phyloP scores from a whole-genome alignment of 345 rosid genomes.

The Rhizophora mangle region DNA sequence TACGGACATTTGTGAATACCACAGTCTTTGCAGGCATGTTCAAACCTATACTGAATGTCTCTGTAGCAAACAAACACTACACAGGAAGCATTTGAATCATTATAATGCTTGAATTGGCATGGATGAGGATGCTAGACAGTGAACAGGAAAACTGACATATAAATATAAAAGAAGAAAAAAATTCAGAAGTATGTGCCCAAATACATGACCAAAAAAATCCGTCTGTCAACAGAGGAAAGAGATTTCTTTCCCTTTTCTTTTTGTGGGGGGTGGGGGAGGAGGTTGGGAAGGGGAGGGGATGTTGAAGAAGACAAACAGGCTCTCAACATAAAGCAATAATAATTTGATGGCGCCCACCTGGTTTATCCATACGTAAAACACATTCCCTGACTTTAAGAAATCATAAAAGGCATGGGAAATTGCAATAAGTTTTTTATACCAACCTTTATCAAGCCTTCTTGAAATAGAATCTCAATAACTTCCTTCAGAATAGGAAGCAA shows the following conservation, averaged over 20 bases:
- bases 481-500: slow-evolving; percentile 97
- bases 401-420: no score
- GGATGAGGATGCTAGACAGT: background rate
- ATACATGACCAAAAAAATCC: background rate
- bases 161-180: background rate
- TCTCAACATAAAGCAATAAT: no score
- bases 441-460: slow-evolving; percentile 98
- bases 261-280: no score
- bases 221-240: background rate
- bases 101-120: slow-evolving; percentile 10
- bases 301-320: no score
- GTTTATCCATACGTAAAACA: no score
- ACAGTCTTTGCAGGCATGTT: slow-evolving; percentile 99
- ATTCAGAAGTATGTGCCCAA: background rate
- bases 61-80: slow-evolving; percentile 98
- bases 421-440: background rate
- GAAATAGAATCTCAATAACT: slow-evolving; percentile 96
- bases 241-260: no score
- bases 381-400: no score
- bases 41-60: slow-evolving; percentile 97
- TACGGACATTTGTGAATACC: slow-evolving; percentile 95
- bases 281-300: no score
- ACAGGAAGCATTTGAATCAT: slow-evolving; percentile 27
- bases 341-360: no score
- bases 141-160: background rate